Conservation (phyloP, 2,329 filamentous ascomycete species). For the Fusarium graminum region DNA sequence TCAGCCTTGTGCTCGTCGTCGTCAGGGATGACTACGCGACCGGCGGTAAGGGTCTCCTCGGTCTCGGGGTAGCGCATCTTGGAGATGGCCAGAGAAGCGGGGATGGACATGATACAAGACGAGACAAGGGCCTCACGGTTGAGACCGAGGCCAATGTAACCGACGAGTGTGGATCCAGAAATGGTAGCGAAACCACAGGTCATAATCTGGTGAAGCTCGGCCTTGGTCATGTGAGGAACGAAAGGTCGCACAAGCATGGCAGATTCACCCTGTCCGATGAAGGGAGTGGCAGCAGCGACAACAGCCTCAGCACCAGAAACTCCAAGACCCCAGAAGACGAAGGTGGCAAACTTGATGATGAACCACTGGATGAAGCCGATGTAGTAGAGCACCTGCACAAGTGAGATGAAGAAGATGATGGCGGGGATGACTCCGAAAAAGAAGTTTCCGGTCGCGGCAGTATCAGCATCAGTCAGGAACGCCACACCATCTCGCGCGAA, state of each 20-base stretch:
- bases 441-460: slow-evolving; percentile 72
- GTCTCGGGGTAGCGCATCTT: slow-evolving; percentile 92
- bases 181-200: slow-evolving; percentile 94
- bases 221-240: slow-evolving; percentile 84
- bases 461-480: slow-evolving; percentile 70
- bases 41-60: slow-evolving; percentile 86
- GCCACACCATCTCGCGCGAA: slow-evolving; percentile 79
- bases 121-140: slow-evolving; percentile 89
- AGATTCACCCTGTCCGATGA: slow-evolving; percentile 94
- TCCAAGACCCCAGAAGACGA: slow-evolving; percentile 91
- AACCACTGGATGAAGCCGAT: slow-evolving; percentile 89
- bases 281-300: slow-evolving; percentile 90
- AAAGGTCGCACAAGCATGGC: slow-evolving; percentile 93
- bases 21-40: slow-evolving; percentile 83
- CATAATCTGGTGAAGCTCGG: slow-evolving; percentile 94
- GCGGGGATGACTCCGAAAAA: slow-evolving; percentile 84
- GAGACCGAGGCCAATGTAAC: slow-evolving; percentile 86
- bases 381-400: slow-evolving; percentile 90
- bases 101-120: slow-evolving; percentile 95
- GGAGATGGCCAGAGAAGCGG: slow-evolving; percentile 87
- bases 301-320: slow-evolving; percentile 95
- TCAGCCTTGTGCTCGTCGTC: slow-evolving; percentile 80
- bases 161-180: slow-evolving; percentile 86
- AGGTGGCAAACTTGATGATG: slow-evolving; percentile 85
- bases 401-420: slow-evolving; percentile 95